Evolutionary conservation across 257 asterid species (phyloP).

Genomic region (Plantago elongata): DNA sequence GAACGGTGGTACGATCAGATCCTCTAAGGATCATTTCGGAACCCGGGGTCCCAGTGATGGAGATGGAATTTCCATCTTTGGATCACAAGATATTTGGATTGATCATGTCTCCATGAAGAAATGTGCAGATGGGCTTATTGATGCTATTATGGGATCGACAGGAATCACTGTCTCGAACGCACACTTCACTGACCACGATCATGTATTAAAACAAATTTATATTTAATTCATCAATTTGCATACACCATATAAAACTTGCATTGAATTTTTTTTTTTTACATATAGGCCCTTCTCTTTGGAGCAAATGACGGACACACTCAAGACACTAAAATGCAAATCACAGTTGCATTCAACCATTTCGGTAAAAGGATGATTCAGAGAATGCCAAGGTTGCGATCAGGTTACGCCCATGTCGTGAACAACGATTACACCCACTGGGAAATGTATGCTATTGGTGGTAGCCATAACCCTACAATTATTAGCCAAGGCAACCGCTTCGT

Average conservation of each 20-base stretch:
- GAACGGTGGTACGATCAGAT: slow-evolving; percentile 34
- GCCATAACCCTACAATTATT: slow-evolving; percentile 33
- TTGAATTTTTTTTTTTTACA: neutral
- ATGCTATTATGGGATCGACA: slow-evolving; percentile 33
- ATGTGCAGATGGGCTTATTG: slow-evolving; percentile 35
- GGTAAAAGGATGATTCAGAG: slow-evolving; percentile 47
- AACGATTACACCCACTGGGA: slow-evolving; percentile 43
- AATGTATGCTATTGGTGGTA: slow-evolving; percentile 45
- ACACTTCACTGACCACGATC: slow-evolving; percentile 37
- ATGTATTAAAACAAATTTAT: slow-evolving; percentile 10
- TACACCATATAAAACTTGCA: too few species aligned
- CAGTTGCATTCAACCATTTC: slow-evolving; percentile 50
- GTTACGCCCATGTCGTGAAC: slow-evolving; percentile 33
- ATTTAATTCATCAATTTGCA: neutral
- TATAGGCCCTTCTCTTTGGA: slow-evolving; percentile 37
- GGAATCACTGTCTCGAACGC: slow-evolving; percentile 38
- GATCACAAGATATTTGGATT: slow-evolving; percentile 34
- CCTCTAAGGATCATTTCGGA: slow-evolving; percentile 30
- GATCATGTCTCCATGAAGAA: slow-evolving; percentile 36
- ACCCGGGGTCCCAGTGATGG: slow-evolving; percentile 29
- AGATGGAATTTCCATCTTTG: slow-evolving; percentile 36
- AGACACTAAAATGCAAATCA: slow-evolving; percentile 44
- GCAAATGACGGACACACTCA: slow-evolving; percentile 8
- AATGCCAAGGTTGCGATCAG: slow-evolving; percentile 37
- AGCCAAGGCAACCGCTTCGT: slow-evolving; percentile 42